Percentiles rank a stretch among this genome's conserved stretches.
These are phyloP conservation scores for Penicillium canariense DNA, from an alignment of 495 filamentous ascomycete species.

Conservation along the genomic window DNA sequence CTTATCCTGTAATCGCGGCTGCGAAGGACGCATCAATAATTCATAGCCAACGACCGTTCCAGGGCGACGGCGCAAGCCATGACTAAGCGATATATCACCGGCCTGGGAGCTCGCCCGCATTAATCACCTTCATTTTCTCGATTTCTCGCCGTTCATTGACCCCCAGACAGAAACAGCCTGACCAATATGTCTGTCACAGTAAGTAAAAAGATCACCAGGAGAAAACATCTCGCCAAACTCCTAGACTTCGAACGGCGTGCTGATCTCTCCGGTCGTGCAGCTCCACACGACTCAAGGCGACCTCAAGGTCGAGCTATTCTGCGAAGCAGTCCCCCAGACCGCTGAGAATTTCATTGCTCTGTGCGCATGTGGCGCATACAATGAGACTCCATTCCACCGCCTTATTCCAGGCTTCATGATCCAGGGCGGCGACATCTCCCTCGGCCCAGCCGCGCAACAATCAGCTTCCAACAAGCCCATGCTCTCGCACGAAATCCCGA, in stretches of 20 bases:
- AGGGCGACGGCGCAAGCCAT: slow-evolving; percentile 14
- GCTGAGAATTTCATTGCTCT: slow-evolving; percentile 97
- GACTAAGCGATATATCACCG: slow-evolving; percentile 24
- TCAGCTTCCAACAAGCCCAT: slow-evolving; percentile 35
- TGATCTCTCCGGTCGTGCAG: slow-evolving; percentile 51
- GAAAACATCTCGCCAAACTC: background rate
- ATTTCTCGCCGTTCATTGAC: background rate
- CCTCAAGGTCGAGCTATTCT: slow-evolving; percentile 95
- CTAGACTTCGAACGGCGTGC: background rate
- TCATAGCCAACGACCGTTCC: background rate
- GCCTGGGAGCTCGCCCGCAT: slow-evolving; percentile 9
- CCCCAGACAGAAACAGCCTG: background rate
- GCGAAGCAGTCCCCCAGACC: slow-evolving; percentile 89
- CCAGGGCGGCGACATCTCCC: slow-evolving; percentile 79
- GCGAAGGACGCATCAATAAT: slow-evolving; percentile 11
- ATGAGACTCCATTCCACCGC: slow-evolving; percentile 87
- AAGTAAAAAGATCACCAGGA: slow-evolving; percentile 4
- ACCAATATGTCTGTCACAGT: slow-evolving; percentile 37
- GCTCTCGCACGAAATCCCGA: slow-evolving; percentile 55
- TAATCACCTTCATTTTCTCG: background rate
- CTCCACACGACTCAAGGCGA: slow-evolving; percentile 88
- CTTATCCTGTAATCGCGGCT: background rate
- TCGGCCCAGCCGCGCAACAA: slow-evolving; percentile 50
- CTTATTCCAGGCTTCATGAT: slow-evolving; percentile 88
- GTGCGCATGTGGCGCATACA: slow-evolving; percentile 84